These are phyloP conservation scores for Aspergillus amoenus DNA, from an alignment of 2,329 filamentous ascomycete genomes.

Conservation along the genomic window DNA sequence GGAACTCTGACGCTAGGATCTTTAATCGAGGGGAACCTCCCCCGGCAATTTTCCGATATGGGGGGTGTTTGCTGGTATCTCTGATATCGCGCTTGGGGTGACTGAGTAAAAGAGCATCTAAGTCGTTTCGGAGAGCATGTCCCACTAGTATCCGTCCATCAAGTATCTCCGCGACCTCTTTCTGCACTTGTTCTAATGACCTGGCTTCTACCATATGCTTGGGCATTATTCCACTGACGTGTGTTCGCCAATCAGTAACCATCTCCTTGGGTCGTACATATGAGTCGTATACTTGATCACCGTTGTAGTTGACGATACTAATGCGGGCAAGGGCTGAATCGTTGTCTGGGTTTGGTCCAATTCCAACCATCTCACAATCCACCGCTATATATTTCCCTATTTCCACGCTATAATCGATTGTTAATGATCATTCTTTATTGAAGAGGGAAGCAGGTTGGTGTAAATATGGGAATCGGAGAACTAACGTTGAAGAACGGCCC, in stretches of 20 bases:
- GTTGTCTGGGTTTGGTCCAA: slow-evolving; percentile 61
- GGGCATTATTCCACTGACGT: slow-evolving; percentile 76
- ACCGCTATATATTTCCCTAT: slow-evolving; percentile 88
- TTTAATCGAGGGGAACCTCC: slow-evolving; percentile 54
- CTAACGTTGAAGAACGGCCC: slow-evolving; percentile 53
- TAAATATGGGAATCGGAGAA: slow-evolving; percentile 16
- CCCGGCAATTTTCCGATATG: slow-evolving; percentile 64
- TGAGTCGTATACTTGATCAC: slow-evolving; percentile 88
- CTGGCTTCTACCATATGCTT: slow-evolving; percentile 70
- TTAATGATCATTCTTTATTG: slow-evolving; percentile 13
- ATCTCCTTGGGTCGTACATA: slow-evolving; percentile 76
- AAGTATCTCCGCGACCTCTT: slow-evolving; percentile 67
- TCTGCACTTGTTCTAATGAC: slow-evolving; percentile 74
- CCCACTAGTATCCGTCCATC: slow-evolving; percentile 73
- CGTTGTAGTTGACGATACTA: slow-evolving; percentile 91
- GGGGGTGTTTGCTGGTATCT: slow-evolving; percentile 77
- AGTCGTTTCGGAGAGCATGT: slow-evolving; percentile 77
- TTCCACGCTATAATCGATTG: slow-evolving; percentile 53
- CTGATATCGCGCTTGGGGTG: slow-evolving; percentile 77
- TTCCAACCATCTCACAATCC: slow-evolving; percentile 98
- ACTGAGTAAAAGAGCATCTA: slow-evolving; percentile 70
- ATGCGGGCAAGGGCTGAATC: slow-evolving; percentile 80
- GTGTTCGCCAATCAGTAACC: slow-evolving; percentile 88
- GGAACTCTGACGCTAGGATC: slow-evolving; percentile 55
- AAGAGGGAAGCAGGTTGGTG: not conserved